A percentile compares a stretch with the other conserved stretches of the same genome.
phyloP scores from a whole-genome alignment of 805 yeast genomes.

The Clavispora carvajalis region DNA sequence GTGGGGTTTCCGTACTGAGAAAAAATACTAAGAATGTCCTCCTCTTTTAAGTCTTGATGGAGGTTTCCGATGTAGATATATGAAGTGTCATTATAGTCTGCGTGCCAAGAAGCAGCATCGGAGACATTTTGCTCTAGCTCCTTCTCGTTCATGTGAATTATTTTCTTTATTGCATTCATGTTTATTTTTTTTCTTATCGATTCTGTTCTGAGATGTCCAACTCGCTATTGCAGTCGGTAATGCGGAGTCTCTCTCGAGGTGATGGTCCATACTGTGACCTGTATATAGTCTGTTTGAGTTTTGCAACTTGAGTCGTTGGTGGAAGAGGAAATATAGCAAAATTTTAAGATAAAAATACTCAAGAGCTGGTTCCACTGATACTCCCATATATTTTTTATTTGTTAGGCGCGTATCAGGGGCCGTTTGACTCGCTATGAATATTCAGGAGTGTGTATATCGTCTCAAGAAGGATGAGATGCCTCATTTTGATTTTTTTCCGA shows the following conservation, averaged over 20 bases:
- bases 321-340: too few species aligned
- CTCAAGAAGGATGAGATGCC: not conserved
- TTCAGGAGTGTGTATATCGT: not conserved
- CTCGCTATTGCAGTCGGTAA: too few species aligned
- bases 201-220: too few species aligned
- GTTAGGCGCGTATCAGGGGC: too few species aligned
- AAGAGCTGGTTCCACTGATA: too few species aligned
- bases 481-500: not conserved
- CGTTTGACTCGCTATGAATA: not conserved
- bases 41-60: slow-evolving; percentile 60
- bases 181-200: too few species aligned
- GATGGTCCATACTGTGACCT: too few species aligned
- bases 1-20: slow-evolving; percentile 89
- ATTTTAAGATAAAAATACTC: too few species aligned
- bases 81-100: slow-evolving; percentile 71
- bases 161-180: slow-evolving; percentile 38
- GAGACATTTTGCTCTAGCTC: slow-evolving; percentile 62
- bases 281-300: too few species aligned
- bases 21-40: slow-evolving; percentile 71
- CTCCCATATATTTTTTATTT: too few species aligned
- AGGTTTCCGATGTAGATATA: slow-evolving; percentile 75
- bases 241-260: not conserved
- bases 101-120: slow-evolving; percentile 80
- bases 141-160: slow-evolving; percentile 54
- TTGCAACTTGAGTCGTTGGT: too few species aligned